Conservation (phyloP, 192 early-diverging fungal species). For the Geosiphon pyriformis region DNA sequence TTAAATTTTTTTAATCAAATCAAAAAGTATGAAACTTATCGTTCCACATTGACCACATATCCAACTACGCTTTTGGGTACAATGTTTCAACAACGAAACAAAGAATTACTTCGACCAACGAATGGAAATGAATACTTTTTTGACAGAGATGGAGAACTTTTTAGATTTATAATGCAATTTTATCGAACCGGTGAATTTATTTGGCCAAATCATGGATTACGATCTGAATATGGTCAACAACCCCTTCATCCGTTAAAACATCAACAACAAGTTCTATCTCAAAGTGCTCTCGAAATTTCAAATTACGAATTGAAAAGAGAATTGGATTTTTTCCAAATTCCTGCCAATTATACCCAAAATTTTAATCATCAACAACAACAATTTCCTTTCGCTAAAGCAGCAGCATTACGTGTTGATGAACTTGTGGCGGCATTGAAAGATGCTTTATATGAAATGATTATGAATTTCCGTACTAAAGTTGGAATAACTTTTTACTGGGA, state of each 20-base stretch:
- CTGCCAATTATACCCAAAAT: neutral
- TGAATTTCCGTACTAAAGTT: neutral
- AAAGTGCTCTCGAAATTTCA: neutral
- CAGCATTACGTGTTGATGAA: constrained; percentile 3
- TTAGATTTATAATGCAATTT: constrained; percentile 4
- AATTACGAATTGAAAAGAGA: neutral
- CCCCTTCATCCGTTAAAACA: neutral
- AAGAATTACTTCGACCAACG: neutral
- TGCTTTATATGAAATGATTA: constrained; percentile 1
- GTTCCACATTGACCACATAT: neutral
- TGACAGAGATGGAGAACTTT: constrained; percentile 9
- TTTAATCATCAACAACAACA: neutral
- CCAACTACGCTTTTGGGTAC: neutral
- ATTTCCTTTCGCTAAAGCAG: neutral
- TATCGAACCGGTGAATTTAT: constrained; percentile 3
- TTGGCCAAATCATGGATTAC: neutral
- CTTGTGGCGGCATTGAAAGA: constrained; percentile 2
- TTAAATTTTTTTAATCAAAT: too few species aligned
- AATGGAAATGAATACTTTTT: constrained; percentile 14
- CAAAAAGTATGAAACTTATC: constrained; percentile 17
- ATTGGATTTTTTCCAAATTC: constrained; percentile 5
- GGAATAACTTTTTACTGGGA: constrained; percentile 4
- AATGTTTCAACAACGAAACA: constrained; percentile 9
- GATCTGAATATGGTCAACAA: neutral
- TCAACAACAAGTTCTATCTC: neutral